Evolutionary conservation across 805 yeast genomes (phyloP).

Genomic region (Allodekkera sacchari): DNA sequence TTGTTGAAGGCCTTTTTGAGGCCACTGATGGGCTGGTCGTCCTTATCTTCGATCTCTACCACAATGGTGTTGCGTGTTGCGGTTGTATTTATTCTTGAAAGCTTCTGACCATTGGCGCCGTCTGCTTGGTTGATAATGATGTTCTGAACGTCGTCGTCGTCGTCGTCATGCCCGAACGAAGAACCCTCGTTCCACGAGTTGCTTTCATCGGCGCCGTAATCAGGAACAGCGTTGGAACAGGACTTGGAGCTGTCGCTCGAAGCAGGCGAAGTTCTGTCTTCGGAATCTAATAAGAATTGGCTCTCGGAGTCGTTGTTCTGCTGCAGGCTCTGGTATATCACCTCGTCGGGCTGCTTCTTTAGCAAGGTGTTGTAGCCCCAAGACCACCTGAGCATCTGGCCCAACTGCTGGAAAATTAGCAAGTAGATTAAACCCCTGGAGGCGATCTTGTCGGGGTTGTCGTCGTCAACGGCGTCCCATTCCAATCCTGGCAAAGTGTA

Average conservation of each 20-base stretch:
- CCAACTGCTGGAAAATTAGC: slow-evolving; percentile 72
- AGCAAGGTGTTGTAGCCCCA: slow-evolving; percentile 76
- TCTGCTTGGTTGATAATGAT: no score
- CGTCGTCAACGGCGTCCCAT: slow-evolving; percentile 68
- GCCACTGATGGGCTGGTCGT: not conserved
- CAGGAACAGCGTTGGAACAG: no score
- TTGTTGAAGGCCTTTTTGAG: slow-evolving; percentile 1
- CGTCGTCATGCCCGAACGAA: no score
- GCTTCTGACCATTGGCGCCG: no score
- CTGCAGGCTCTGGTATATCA: no score
- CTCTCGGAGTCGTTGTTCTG: no score
- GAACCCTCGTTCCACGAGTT: no score
- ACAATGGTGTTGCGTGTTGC: slow-evolving; percentile 1
- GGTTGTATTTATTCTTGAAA: not conserved
- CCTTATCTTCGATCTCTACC: slow-evolving; percentile 3
- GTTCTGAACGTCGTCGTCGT: no score
- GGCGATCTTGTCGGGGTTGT: slow-evolving; percentile 61
- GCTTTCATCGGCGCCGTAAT: no score
- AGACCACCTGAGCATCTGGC: slow-evolving; percentile 77
- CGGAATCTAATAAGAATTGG: no score
- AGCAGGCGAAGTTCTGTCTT: no score
- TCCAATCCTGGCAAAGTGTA: slow-evolving; percentile 66
- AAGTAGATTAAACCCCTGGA: slow-evolving; percentile 70
- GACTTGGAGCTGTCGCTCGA: no score
- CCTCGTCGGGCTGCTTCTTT: slow-evolving; percentile 38